These are phyloP conservation scores for Trifolium fragiferum DNA, from an alignment of 306 rosid genomes.

Conservation along the genomic window DNA sequence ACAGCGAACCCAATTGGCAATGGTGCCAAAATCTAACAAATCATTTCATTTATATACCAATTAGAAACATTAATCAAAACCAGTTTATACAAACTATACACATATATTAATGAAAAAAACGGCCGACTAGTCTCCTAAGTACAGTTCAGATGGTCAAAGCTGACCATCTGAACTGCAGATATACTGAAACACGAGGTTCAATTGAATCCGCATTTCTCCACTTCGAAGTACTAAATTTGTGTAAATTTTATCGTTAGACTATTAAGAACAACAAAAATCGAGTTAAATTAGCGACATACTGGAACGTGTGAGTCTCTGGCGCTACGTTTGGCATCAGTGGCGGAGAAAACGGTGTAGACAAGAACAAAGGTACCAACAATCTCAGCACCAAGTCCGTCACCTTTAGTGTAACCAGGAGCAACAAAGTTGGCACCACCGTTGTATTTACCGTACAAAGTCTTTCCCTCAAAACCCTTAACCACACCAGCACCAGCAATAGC, in stretches of 20 bases:
- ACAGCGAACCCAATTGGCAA: constrained; percentile 87
- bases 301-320: constrained; percentile 72
- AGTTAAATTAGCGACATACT: constrained; percentile 42
- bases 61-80: not conserved
- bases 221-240: too few species aligned
- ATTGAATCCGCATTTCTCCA: too few species aligned
- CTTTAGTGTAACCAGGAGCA: constrained; percentile 76
- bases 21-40: constrained; percentile 81
- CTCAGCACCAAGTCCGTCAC: constrained; percentile 67
- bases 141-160: too few species aligned
- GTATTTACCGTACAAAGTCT: not conserved
- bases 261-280: too few species aligned
- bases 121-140: too few species aligned
- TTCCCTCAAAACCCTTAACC: constrained; percentile 57
- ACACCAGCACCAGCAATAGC: constrained; percentile 66
- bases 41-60: not conserved
- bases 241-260: not conserved
- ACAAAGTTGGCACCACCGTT: constrained; percentile 82
- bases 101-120: too few species aligned
- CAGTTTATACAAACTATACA: not conserved
- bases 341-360: constrained; percentile 75
- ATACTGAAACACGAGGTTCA: too few species aligned
- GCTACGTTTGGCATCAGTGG: constrained; percentile 93
- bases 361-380: constrained; percentile 56
- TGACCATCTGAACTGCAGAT: too few species aligned